These are phyloP conservation scores for Aspergillus leporis DNA, from an alignment of 495 filamentous ascomycete genomes.

Conservation along the genomic window DNA sequence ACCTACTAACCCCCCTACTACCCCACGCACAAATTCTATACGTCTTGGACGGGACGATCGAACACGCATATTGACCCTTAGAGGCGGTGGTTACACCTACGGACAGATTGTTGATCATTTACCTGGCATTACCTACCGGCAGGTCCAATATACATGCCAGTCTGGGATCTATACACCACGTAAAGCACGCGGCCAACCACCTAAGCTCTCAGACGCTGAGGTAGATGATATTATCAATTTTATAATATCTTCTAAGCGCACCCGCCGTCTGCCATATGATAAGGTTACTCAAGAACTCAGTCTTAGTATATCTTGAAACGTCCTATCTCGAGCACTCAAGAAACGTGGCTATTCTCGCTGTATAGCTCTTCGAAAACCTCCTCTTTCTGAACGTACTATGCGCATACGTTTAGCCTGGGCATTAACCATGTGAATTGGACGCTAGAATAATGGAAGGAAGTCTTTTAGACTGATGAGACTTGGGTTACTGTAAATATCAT, in stretches of 20 bases:
- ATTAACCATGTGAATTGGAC: slow-evolving; percentile 9
- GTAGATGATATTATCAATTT: slow-evolving; percentile 29
- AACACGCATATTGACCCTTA: slow-evolving; percentile 20
- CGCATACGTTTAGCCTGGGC: slow-evolving; percentile 5
- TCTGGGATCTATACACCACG: slow-evolving; percentile 17
- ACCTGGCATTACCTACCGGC: slow-evolving; percentile 17
- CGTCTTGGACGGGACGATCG: slow-evolving; percentile 23
- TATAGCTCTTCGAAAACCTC: slow-evolving; percentile 24
- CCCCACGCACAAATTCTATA: slow-evolving; percentile 1
- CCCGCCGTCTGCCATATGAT: slow-evolving; percentile 23
- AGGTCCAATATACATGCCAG: slow-evolving; percentile 28
- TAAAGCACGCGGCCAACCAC: slow-evolving; percentile 16
- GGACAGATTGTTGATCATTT: slow-evolving; percentile 20
- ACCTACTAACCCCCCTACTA: too few species aligned
- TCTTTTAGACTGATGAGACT: too few species aligned
- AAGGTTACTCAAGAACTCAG: slow-evolving; percentile 25
- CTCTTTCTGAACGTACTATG: slow-evolving; percentile 7
- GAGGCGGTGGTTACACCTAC: slow-evolving; percentile 18
- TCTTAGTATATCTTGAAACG: slow-evolving; percentile 14
- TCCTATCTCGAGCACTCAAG: slow-evolving; percentile 23
- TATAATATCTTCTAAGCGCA: slow-evolving; percentile 24
- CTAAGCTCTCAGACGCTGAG: slow-evolving; percentile 25
- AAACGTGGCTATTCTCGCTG: slow-evolving; percentile 30
- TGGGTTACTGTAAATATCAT: too few species aligned
- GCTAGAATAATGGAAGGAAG: slow-evolving; percentile 5